Conservation (phyloP, 768 basidiomycete genomes). For the Rhizopogon sp. region DNA sequence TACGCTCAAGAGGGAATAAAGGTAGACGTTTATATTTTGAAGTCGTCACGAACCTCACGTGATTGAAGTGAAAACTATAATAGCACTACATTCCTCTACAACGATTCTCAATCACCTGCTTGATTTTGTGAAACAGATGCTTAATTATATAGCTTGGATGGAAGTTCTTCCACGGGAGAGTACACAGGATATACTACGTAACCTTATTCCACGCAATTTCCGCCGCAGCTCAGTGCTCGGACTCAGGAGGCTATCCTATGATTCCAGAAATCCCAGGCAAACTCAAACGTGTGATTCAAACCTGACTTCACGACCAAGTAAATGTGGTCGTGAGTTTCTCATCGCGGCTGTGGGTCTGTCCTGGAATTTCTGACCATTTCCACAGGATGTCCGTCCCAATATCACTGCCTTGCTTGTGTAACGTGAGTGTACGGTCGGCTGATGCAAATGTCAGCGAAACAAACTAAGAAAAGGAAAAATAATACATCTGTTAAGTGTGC, state of each 20-base stretch:
- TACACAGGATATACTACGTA: not conserved
- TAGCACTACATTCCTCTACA: no score
- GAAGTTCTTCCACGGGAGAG: not conserved
- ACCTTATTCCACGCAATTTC: not conserved
- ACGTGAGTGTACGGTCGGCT: slow-evolving; percentile 8
- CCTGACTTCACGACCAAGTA: not conserved
- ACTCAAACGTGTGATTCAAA: not conserved
- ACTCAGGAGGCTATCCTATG: no score
- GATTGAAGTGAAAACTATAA: no score
- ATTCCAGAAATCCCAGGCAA: not conserved
- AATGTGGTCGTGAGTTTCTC: not conserved
- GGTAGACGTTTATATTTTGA: no score
- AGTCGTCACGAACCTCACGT: no score
- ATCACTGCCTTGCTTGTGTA: slow-evolving; percentile 9
- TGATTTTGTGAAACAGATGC: no score
- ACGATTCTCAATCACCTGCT: no score
- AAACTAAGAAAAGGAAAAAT: not conserved
- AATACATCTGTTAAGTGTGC: slow-evolving; percentile 43
- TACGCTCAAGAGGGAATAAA: no score
- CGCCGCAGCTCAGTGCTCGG: not conserved
- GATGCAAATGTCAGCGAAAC: slow-evolving; percentile 7
- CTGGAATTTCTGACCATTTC: slow-evolving; percentile 5
- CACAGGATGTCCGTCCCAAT: not conserved
- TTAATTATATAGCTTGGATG: not conserved
- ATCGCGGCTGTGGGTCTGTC: not conserved